Evolutionary conservation across 441 rosid species (phyloP).

Genomic region (Monsonia emarginata): DNA sequence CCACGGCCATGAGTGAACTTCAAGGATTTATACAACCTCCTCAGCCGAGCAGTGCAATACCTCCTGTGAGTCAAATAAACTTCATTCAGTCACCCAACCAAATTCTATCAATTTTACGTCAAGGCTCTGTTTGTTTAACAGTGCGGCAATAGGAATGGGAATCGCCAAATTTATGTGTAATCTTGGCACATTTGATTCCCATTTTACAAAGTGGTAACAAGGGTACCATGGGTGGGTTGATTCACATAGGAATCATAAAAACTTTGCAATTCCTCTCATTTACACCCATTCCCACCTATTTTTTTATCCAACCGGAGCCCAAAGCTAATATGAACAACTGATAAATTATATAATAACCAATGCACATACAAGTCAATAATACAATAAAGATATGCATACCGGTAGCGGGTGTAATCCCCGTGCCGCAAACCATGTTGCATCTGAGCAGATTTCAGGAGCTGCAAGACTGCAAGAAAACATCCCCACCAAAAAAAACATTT

Average conservation of each 20-base stretch:
- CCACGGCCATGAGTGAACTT: slow-evolving; percentile 94
- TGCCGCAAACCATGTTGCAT: slow-evolving; percentile 98
- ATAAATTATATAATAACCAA: slow-evolving; percentile 3
- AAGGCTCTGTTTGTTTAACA: too few relatives aligned
- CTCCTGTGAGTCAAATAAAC: slow-evolving; percentile 43
- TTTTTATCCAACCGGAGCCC: too few relatives aligned
- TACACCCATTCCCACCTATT: too few relatives aligned
- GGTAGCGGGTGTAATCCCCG: slow-evolving; percentile 80
- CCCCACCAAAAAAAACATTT: background rate
- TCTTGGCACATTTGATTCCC: too few relatives aligned
- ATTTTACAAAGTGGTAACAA: too few relatives aligned
- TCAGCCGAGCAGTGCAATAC: slow-evolving; percentile 87
- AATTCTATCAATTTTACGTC: background rate
- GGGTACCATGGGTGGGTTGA: too few relatives aligned
- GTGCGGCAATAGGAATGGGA: too few relatives aligned
- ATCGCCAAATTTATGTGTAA: too few relatives aligned
- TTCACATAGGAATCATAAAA: too few relatives aligned
- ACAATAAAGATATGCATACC: slow-evolving; percentile 31
- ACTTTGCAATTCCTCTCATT: too few relatives aligned
- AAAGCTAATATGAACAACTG: too few relatives aligned
- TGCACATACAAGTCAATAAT: slow-evolving; percentile 1
- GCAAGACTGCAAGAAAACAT: slow-evolving; percentile 42
- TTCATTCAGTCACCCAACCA: slow-evolving; percentile 4
- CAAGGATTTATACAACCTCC: slow-evolving; percentile 85
- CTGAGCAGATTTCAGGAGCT: slow-evolving; percentile 78